Percentiles rank a stretch among this genome's conserved stretches.
These are phyloP conservation scores for Umbilicus rupestris DNA, from an alignment of 164 flowering plant genomes.

Conservation along the genomic window DNA sequence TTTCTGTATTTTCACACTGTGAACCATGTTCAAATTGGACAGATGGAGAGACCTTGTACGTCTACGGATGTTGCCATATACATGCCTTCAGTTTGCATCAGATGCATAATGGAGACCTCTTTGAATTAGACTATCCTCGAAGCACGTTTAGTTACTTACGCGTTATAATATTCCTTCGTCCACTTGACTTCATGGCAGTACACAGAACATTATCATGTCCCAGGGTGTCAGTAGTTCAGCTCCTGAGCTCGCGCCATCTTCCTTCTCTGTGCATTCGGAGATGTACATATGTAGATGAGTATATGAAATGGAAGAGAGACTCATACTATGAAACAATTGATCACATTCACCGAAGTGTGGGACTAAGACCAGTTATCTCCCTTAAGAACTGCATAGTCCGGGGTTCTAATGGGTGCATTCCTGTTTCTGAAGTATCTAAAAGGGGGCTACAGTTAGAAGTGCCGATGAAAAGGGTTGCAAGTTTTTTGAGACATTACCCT, in stretches of 20 bases:
- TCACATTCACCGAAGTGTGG: constrained; percentile 35
- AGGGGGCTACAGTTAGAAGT: constrained; percentile 38
- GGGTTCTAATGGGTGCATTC: constrained; percentile 48
- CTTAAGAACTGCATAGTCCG: constrained; percentile 46
- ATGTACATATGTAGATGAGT: constrained; percentile 56
- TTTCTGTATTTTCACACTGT: too few species aligned
- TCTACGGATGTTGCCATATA: too few species aligned
- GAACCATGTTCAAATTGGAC: too few species aligned
- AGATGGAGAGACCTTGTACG: too few species aligned
- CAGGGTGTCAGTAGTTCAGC: background rate
- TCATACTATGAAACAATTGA: constrained; percentile 53
- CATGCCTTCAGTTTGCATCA: too few species aligned
- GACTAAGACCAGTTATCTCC: constrained; percentile 47
- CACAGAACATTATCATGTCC: background rate
- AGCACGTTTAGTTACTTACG: too few species aligned
- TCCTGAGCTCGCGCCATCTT: background rate
- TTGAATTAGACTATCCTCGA: too few species aligned
- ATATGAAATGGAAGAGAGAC: constrained; percentile 89
- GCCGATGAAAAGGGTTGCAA: constrained; percentile 45
- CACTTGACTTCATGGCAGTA: background rate
- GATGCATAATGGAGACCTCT: too few species aligned
- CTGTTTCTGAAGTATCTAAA: constrained; percentile 63
- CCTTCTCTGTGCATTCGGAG: constrained; percentile 23
- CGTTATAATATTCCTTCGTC: too few species aligned
- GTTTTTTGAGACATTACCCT: constrained; percentile 63